Evolutionary conservation across 768 basidiomycete genomes (phyloP).

Genomic region (Mycena olivaceomarginata): DNA sequence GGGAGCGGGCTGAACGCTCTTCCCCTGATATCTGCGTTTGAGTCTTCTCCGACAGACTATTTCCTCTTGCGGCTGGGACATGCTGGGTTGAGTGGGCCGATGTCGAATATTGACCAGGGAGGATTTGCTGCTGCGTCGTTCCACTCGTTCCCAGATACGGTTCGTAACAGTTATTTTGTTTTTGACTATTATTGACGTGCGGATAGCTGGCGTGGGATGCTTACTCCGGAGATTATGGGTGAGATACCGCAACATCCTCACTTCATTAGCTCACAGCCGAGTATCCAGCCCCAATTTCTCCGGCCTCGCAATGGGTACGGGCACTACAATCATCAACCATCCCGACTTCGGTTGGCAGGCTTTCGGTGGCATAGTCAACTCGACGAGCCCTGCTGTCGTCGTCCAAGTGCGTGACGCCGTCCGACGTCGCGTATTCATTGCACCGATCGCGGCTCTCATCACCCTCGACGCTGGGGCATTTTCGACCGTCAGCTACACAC

Average conservation of each 20-base stretch:
- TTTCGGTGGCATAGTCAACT: slow-evolving; percentile 69
- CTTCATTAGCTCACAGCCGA: background rate
- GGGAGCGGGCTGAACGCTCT: slow-evolving; percentile 74
- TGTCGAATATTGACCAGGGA: slow-evolving; percentile 74
- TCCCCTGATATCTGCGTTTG: slow-evolving; percentile 70
- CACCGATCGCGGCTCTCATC: slow-evolving; percentile 67
- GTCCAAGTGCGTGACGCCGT: slow-evolving; percentile 69
- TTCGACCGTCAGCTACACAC: slow-evolving; percentile 62
- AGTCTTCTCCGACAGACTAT: slow-evolving; percentile 66
- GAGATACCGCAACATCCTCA: background rate
- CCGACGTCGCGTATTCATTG: slow-evolving; percentile 71
- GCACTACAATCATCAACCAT: slow-evolving; percentile 69
- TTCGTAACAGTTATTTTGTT: slow-evolving; percentile 5
- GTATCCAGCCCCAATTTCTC: slow-evolving; percentile 67
- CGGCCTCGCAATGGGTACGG: slow-evolving; percentile 71
- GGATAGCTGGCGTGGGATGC: slow-evolving; percentile 70
- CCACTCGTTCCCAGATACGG: slow-evolving; percentile 75
- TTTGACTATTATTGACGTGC: background rate
- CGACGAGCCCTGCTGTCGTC: slow-evolving; percentile 62
- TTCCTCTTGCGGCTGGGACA: slow-evolving; percentile 73
- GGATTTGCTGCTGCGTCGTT: slow-evolving; percentile 77
- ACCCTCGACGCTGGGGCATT: slow-evolving; percentile 73
- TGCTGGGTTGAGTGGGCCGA: slow-evolving; percentile 72
- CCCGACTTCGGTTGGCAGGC: slow-evolving; percentile 79
- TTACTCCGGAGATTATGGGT: slow-evolving; percentile 76